Evolutionary conservation across 1,284 basidiomycete genomes (phyloP).

Genomic region (Termitomyces sp.): DNA sequence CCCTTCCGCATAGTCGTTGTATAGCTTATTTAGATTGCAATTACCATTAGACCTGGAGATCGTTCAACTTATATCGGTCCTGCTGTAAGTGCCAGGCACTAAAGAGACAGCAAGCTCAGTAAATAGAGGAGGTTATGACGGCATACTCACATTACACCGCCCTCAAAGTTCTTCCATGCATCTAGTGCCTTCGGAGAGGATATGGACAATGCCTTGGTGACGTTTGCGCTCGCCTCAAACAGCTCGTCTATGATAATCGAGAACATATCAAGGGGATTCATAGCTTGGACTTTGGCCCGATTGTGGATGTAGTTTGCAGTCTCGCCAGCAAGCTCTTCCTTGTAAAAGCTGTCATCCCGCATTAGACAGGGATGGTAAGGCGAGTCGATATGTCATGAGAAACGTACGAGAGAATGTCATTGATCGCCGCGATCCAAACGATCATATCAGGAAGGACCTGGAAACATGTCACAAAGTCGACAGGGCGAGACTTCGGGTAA

Average conservation of each 20-base stretch:
- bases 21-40: no score
- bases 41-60: no score
- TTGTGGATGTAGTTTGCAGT: slow-evolving; percentile 8
- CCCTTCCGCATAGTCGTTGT: no score
- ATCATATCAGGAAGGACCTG: not conserved
- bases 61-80: no score
- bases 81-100: no score
- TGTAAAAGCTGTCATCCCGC: slow-evolving; percentile 9
- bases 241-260: not conserved
- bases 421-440: no score
- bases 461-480: not conserved
- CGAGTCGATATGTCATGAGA: no score
- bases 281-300: slow-evolving; percentile 1
- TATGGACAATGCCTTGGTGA: not conserved
- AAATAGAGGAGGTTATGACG: not conserved
- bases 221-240: not conserved
- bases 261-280: not conserved
- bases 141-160: not conserved
- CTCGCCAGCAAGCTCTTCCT: slow-evolving; percentile 13
- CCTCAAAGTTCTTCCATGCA: not conserved
- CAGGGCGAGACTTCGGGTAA: not conserved
- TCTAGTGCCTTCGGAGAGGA: not conserved
- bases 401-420: not conserved
- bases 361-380: not conserved
- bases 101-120: not conserved